Evolutionary conservation across 1,139 yeast species (phyloP).

Genomic region (Hansenula anomala): DNA sequence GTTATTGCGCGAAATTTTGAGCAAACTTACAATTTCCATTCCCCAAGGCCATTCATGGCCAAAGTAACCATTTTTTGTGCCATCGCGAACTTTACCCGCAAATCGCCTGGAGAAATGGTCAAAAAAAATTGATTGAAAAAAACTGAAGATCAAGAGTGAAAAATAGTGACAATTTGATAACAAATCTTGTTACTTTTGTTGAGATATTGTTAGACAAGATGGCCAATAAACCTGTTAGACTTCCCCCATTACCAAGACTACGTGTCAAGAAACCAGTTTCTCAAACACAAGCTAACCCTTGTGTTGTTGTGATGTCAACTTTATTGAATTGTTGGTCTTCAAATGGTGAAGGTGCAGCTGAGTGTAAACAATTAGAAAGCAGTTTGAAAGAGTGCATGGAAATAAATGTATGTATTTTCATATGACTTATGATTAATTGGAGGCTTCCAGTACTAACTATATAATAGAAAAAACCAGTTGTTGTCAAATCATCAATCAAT

Average conservation of each 20-base stretch:
- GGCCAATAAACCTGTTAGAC: constrained; percentile 29
- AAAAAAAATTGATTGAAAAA: neutral
- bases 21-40: too few species aligned
- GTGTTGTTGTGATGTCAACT: constrained; percentile 78
- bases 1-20: too few species aligned
- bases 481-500: constrained; percentile 55
- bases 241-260: constrained; percentile 76
- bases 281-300: constrained; percentile 58
- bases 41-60: too few species aligned
- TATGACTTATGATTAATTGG: too few species aligned
- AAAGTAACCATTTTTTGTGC: too few species aligned
- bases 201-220: neutral
- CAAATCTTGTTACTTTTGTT: too few species aligned
- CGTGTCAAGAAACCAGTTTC: constrained; percentile 63
- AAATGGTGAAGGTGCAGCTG: constrained; percentile 74
- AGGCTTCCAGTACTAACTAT: constrained; percentile 3
- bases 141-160: too few species aligned
- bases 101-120: too few species aligned
- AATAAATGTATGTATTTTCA: constrained; percentile 17
- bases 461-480: constrained; percentile 33
- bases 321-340: constrained; percentile 95
- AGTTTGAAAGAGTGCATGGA: constrained; percentile 54
- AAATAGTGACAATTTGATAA: too few species aligned
- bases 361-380: constrained; percentile 58
- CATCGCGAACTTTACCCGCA: too few species aligned